phyloP scores from a whole-genome alignment of 2,329 filamentous ascomycete species.

The Nothophoma quercina region DNA sequence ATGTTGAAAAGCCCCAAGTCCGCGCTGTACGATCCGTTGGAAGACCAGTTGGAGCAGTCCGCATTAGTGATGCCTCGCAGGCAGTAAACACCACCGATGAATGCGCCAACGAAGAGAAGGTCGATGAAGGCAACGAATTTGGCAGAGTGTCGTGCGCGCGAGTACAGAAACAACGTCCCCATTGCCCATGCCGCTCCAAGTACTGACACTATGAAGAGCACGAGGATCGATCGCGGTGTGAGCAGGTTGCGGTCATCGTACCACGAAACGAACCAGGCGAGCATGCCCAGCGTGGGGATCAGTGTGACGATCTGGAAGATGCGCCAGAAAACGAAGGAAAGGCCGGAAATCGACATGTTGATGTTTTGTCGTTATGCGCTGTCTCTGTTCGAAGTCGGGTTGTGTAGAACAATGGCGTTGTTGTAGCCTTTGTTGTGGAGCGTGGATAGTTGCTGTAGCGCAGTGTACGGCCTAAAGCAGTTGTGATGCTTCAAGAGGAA shows the following conservation, averaged over 20 bases:
- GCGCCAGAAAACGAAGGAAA: conserved; percentile 69
- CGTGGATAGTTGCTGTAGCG: background rate
- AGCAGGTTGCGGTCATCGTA: conserved; percentile 65
- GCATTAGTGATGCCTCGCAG: conserved; percentile 65
- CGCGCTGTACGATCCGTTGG: conserved; percentile 59
- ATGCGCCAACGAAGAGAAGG: conserved; percentile 68
- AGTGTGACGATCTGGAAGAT: conserved; percentile 68
- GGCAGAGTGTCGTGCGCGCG: conserved; percentile 65
- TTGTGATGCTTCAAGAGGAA: conserved; percentile 1
- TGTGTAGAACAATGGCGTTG: conserved; percentile 7
- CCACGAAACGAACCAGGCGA: conserved; percentile 66
- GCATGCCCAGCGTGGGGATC: conserved; percentile 69
- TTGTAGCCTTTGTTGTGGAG: background rate
- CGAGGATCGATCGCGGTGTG: conserved; percentile 67
- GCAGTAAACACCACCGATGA: conserved; percentile 67
- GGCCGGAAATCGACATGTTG: conserved; percentile 59
- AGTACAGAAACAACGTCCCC: conserved; percentile 67
- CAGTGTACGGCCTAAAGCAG: conserved; percentile 2
- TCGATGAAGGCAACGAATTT: conserved; percentile 68
- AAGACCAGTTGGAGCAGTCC: conserved; percentile 71
- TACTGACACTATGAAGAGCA: conserved; percentile 70
- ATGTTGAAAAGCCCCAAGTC: conserved; percentile 69
- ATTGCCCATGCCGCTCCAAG: conserved; percentile 68
- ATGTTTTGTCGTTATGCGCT: conserved; percentile 12
- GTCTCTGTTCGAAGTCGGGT: background rate